A percentile compares a stretch with the other conserved stretches of the same genome.
Conservation (phyloP, 495 filamentous ascomycete species). For the Clavariopsis aquatica region DNA sequence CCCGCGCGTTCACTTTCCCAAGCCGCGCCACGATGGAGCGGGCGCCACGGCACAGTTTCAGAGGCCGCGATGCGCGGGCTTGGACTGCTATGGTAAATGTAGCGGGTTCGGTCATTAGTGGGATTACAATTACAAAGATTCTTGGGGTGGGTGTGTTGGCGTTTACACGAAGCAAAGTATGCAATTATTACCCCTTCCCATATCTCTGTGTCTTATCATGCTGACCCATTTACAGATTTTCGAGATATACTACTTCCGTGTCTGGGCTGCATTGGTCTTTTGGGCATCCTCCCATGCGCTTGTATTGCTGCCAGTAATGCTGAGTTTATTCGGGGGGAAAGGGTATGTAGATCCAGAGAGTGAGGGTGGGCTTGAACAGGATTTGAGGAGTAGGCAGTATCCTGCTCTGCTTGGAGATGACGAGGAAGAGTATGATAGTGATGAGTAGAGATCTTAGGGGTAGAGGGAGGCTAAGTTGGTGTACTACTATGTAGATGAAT, state of each 20-base stretch:
- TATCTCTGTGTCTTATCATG: background rate
- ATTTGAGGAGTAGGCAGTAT: conserved; percentile 57
- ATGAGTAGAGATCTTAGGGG: conserved; percentile 9
- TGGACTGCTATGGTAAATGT: conserved; percentile 94
- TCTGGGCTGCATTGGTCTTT: conserved; percentile 88
- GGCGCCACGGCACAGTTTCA: conserved; percentile 63
- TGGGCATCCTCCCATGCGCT: conserved; percentile 89
- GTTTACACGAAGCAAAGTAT: conserved; percentile 80
- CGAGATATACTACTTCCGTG: conserved; percentile 97
- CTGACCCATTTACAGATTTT: conserved; percentile 64
- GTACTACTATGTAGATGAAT: background rate
- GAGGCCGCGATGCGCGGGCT: conserved; percentile 77
- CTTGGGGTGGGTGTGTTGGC: conserved; percentile 90
- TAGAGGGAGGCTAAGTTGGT: background rate
- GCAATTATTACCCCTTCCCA: background rate
- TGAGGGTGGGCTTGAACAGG: conserved; percentile 82
- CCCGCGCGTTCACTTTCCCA: conserved; percentile 94
- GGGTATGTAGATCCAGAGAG: conserved; percentile 83
- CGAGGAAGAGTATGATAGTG: conserved; percentile 46
- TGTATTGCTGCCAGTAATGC: conserved; percentile 85
- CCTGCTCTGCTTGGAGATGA: conserved; percentile 48
- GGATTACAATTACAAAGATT: conserved; percentile 94
- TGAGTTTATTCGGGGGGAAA: conserved; percentile 82
- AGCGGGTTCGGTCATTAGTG: conserved; percentile 88
- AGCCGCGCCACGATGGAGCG: conserved; percentile 73